Evolutionary conservation across 2,329 filamentous ascomycete genomes (phyloP).

Genomic region (Fusarium sp.): DNA sequence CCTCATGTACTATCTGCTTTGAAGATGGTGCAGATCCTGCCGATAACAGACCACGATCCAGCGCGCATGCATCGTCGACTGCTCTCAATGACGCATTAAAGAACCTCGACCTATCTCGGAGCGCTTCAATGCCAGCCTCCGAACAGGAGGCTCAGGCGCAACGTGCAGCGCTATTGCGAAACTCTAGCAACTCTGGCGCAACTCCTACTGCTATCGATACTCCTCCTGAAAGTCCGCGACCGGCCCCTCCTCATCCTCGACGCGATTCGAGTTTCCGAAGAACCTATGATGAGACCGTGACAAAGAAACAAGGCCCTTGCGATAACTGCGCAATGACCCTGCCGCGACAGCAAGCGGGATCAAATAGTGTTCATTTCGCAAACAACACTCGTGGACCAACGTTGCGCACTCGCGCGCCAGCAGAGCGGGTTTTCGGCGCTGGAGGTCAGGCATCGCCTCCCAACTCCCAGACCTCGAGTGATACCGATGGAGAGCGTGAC

Average conservation of each 20-base stretch:
- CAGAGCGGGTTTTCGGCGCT: conserved; percentile 64
- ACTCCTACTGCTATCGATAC: conserved; percentile 61
- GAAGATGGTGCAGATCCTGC: conserved; percentile 49
- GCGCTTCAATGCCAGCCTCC: conserved; percentile 54
- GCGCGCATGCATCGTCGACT: conserved; percentile 49
- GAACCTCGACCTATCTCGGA: conserved; percentile 57
- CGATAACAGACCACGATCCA: conserved; percentile 53
- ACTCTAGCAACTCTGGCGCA: conserved; percentile 49
- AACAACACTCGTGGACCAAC: conserved; percentile 62
- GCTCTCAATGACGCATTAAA: conserved; percentile 58
- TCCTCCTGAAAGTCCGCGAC: conserved; percentile 65
- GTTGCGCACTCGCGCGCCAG: conserved; percentile 68
- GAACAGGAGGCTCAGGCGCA: conserved; percentile 57
- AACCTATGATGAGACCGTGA: conserved; percentile 73
- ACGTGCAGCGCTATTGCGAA: conserved; percentile 53
- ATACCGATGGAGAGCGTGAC: conserved; percentile 63
- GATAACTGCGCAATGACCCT: conserved; percentile 75
- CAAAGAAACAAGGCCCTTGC: conserved; percentile 70
- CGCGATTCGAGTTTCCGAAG: conserved; percentile 68
- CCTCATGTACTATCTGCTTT: conserved; percentile 67
- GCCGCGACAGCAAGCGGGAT: conserved; percentile 52
- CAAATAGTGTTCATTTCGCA: conserved; percentile 42
- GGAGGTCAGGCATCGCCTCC: conserved; percentile 60
- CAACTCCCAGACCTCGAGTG: conserved; percentile 61
- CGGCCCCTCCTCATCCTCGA: conserved; percentile 51